Percentiles rank a stretch among this genome's conserved stretches.
Conservation (phyloP, 306 rosid species). For the Cucurbita pepo region DNA sequence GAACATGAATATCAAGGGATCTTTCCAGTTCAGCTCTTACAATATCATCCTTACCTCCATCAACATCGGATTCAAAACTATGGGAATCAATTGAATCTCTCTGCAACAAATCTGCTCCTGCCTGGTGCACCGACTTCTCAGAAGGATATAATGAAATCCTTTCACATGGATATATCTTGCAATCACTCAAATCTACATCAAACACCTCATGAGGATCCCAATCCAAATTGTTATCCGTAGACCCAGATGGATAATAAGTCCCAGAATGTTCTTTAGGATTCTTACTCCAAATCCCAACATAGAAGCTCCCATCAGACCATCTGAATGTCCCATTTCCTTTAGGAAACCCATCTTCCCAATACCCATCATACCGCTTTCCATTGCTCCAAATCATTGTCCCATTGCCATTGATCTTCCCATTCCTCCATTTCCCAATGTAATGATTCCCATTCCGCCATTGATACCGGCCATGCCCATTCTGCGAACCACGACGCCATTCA, state of each 20-base stretch:
- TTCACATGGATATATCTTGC: conserved; percentile 33
- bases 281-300: conserved; percentile 64
- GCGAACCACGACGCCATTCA: conserved; percentile 69
- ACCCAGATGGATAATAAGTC: conserved; percentile 42
- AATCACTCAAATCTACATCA: conserved; percentile 33
- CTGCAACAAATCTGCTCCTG: conserved; percentile 18
- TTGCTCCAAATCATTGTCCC: conserved; percentile 69
- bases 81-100: conserved; percentile 27
- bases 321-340: conserved; percentile 72
- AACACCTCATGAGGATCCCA: conserved; percentile 65
- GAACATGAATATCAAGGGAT: conserved; percentile 17
- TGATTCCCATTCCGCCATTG: conserved; percentile 73
- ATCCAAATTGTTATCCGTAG: conserved; percentile 17
- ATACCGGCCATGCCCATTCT: conserved; percentile 70
- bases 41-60: conserved; percentile 12
- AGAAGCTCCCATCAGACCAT: conserved; percentile 54
- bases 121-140: conserved; percentile 32
- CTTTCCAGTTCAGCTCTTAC: conserved; percentile 17
- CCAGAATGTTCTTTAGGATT: conserved; percentile 47
- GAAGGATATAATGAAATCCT: conserved; percentile 55
- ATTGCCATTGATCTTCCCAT: conserved; percentile 53
- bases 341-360: conserved; percentile 71
- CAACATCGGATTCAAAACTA: conserved; percentile 21
- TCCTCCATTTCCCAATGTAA: conserved; percentile 68
- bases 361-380: conserved; percentile 70